phyloP scores from a whole-genome alignment of 1,284 basidiomycete species.

The Pyrrhoderma noxium region DNA sequence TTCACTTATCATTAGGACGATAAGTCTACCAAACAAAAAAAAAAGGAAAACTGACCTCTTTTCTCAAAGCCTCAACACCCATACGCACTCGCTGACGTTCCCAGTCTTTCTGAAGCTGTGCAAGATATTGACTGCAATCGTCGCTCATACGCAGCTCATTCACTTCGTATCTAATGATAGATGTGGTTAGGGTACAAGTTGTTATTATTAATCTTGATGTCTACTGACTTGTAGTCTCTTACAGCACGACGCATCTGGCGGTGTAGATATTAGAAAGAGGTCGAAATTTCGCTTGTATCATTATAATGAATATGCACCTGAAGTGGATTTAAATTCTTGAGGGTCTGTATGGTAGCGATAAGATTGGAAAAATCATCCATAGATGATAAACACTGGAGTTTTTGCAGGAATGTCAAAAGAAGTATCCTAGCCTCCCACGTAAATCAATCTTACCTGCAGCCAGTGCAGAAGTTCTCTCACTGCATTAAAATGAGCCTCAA shows the following conservation, averaged over 20 bases:
- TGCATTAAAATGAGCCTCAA: constrained; percentile 77
- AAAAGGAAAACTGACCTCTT: constrained; percentile 44
- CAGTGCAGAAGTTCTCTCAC: constrained; percentile 82
- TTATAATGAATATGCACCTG: constrained; percentile 45
- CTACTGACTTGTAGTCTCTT: constrained; percentile 78
- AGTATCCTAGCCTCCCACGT: not conserved
- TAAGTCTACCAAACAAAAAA: not conserved
- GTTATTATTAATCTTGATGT: too few relatives aligned
- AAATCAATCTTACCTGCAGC: constrained; percentile 70
- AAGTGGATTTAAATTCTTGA: constrained; percentile 84
- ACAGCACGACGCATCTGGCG: constrained; percentile 83
- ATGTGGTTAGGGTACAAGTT: too few relatives aligned
- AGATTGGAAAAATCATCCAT: constrained; percentile 82
- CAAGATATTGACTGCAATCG: constrained; percentile 90
- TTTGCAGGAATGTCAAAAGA: constrained; percentile 16
- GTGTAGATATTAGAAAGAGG: constrained; percentile 9
- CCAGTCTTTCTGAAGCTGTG: constrained; percentile 94
- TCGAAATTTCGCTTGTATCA: not conserved
- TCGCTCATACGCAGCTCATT: constrained; percentile 89
- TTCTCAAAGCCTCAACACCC: constrained; percentile 71
- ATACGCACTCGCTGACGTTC: constrained; percentile 80
- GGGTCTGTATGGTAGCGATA: constrained; percentile 83
- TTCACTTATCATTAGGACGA: constrained; percentile 5
- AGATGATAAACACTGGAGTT: constrained; percentile 71
- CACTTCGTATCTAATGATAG: constrained; percentile 59